These are phyloP conservation scores for Fusarium luffae DNA, from an alignment of 2,329 filamentous ascomycete species.

Conservation along the genomic window DNA sequence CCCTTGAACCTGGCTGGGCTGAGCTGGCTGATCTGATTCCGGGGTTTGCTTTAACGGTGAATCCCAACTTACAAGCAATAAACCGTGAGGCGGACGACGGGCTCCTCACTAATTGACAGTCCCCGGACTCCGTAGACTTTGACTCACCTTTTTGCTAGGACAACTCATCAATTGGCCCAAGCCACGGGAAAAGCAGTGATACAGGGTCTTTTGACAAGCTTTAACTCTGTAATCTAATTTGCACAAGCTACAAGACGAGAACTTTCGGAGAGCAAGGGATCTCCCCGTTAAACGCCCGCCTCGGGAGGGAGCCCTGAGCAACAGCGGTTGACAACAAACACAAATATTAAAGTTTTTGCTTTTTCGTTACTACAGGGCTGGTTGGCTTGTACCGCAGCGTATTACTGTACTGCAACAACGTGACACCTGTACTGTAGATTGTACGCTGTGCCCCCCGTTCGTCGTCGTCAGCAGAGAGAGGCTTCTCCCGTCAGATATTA, in stretches of 20 bases:
- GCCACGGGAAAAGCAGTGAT: conserved; percentile 20
- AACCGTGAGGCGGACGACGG: conserved; percentile 15
- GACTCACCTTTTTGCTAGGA: conserved; percentile 34
- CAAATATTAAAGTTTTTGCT: conserved; percentile 18
- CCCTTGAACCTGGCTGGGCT: conserved; percentile 19
- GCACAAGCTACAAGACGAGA: background rate
- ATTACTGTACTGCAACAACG: background rate
- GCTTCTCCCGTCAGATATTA: conserved; percentile 24
- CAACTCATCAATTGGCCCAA: conserved; percentile 35
- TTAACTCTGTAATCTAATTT: conserved; percentile 25
- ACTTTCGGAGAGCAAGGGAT: conserved; percentile 22
- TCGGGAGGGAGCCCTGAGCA: conserved; percentile 13
- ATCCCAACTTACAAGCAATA: conserved; percentile 6
- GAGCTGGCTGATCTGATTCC: conserved; percentile 28
- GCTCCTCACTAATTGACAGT: conserved; percentile 1
- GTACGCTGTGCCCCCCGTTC: conserved; percentile 22
- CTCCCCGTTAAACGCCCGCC: conserved; percentile 15
- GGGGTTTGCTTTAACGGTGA: conserved; percentile 30
- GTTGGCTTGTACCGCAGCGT: background rate
- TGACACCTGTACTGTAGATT: conserved; percentile 2
- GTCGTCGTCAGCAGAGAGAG: conserved; percentile 28
- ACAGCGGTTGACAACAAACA: conserved; percentile 15
- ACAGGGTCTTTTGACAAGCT: conserved; percentile 15
- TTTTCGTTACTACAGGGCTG: conserved; percentile 4
- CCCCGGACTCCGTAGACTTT: conserved; percentile 8